Percentiles rank a stretch among this genome's conserved stretches.
phyloP scores from a whole-genome alignment of 208 protist species.

The Trypanosoma conorhini region DNA sequence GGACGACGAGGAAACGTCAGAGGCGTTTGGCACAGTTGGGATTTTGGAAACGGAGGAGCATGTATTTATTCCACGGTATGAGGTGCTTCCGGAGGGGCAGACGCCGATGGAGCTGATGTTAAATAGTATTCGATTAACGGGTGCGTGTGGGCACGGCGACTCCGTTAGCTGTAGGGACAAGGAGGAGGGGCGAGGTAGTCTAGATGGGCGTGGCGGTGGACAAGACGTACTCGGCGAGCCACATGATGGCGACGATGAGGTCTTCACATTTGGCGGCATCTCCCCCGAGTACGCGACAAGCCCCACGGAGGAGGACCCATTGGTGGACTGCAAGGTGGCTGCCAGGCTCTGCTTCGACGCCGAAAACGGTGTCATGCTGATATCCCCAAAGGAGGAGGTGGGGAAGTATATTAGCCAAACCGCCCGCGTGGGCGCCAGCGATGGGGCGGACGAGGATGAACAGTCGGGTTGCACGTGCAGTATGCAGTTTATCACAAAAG shows the following conservation, averaged over 20 bases:
- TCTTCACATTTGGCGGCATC: conserved; percentile 51
- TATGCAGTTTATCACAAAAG: conserved; percentile 47
- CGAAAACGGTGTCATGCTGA: conserved; percentile 45
- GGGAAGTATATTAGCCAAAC: conserved; percentile 37
- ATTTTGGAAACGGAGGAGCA: conserved; percentile 52
- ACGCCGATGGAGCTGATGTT: conserved; percentile 27
- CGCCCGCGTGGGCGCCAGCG: background rate
- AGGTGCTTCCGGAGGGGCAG: conserved; percentile 33
- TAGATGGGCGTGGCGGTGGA: background rate
- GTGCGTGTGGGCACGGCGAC: background rate
- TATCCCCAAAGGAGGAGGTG: conserved; percentile 57
- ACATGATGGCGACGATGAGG: background rate
- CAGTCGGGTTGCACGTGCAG: conserved; percentile 47
- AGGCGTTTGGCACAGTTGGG: conserved; percentile 27
- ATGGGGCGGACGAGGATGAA: background rate
- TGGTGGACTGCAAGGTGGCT: conserved; percentile 53
- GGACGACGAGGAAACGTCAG: conserved; percentile 22
- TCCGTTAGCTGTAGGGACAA: background rate
- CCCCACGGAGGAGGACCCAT: conserved; percentile 34
- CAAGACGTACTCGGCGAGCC: background rate
- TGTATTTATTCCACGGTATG: conserved; percentile 61
- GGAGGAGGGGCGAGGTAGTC: background rate
- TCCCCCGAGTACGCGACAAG: conserved; percentile 41
- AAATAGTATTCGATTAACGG: conserved; percentile 9
- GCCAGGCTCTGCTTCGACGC: conserved; percentile 57